phyloP scores from a whole-genome alignment of 1,139 yeast genomes.

The Lodderomyces parapsilosis region DNA sequence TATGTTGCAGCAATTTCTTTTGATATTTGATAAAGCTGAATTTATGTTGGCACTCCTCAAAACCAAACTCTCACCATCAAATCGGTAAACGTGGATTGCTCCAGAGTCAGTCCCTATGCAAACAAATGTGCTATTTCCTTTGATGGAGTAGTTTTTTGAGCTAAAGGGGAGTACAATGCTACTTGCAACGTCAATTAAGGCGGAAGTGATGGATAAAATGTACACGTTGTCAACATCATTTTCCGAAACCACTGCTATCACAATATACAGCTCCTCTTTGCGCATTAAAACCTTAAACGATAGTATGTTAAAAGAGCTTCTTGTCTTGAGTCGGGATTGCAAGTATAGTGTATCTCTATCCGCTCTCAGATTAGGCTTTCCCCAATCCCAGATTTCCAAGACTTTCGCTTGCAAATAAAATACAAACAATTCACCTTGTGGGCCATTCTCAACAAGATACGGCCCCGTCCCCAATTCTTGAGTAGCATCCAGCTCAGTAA shows the following conservation, averaged over 20 bases:
- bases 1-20: conserved; percentile 20
- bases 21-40: conserved; percentile 21
- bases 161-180: background rate
- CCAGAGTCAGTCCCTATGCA: conserved; percentile 27
- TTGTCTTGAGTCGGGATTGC: conserved; percentile 17
- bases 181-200: background rate
- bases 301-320: background rate
- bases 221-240: background rate
- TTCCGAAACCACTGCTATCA: background rate
- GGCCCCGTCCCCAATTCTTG: background rate
- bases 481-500: conserved; percentile 5
- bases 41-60: conserved; percentile 20
- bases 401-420: conserved; percentile 22
- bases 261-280: background rate
- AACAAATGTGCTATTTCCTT: conserved; percentile 21
- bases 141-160: conserved; percentile 15
- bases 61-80: conserved; percentile 8
- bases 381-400: conserved; percentile 52
- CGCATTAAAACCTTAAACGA: background rate
- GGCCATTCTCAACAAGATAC: conserved; percentile 34
- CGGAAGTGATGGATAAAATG: background rate
- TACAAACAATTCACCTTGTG: conserved; percentile 46
- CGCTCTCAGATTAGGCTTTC: conserved; percentile 22
- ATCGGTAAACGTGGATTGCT: conserved; percentile 19
- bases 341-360: conserved; percentile 38